Conservation (phyloP, 305 asterid genomes). For the Ilex paraguariensis region DNA sequence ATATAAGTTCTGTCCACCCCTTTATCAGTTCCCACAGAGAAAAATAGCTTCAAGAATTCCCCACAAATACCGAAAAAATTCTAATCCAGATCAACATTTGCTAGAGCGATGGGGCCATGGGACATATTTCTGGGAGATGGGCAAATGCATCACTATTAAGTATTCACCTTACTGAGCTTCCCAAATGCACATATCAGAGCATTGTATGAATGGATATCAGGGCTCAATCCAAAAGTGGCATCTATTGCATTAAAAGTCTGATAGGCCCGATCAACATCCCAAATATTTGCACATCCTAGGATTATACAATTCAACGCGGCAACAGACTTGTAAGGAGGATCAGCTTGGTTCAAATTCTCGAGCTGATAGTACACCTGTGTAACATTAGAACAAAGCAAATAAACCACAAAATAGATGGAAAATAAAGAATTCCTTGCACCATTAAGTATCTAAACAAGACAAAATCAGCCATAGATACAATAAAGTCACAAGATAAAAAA, state of each 20-base stretch:
- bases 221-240: conserved; percentile 53
- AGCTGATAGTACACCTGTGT: conserved; percentile 84
- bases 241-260: conserved; percentile 71
- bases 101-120: conserved; percentile 1
- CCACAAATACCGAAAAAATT: too few species aligned
- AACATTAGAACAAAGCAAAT: conserved; percentile 18
- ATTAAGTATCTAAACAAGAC: too few species aligned
- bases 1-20: too few species aligned
- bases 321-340: conserved; percentile 72
- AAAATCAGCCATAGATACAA: too few species aligned
- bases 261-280: conserved; percentile 93
- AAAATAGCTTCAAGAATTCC: too few species aligned
- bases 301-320: conserved; percentile 80
- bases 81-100: background rate
- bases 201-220: conserved; percentile 79
- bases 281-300: conserved; percentile 85
- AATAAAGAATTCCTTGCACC: too few species aligned
- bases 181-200: conserved; percentile 69
- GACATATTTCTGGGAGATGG: conserved; percentile 2
- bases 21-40: too few species aligned
- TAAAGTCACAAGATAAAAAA: too few species aligned
- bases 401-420: conserved; percentile 3
- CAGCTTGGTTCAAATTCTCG: conserved; percentile 62
- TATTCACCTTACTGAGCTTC: conserved; percentile 61
- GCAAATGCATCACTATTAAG: background rate